phyloP scores from a whole-genome alignment of 371 early-diverging fungal species.

The Blakeslea trispora region DNA sequence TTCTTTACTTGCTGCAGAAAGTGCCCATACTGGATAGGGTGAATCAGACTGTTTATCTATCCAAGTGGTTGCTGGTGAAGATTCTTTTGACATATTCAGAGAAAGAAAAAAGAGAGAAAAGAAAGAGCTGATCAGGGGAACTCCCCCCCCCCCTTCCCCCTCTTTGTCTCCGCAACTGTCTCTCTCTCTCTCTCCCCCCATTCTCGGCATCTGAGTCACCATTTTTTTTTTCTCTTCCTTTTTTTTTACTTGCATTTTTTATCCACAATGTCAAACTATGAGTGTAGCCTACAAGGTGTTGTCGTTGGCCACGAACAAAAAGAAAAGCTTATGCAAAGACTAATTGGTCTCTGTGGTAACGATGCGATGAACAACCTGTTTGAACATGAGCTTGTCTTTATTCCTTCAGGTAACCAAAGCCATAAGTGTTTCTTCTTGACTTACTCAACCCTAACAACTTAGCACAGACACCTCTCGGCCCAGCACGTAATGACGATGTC shows the following conservation, averaged over 20 bases:
- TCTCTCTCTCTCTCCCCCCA: not conserved
- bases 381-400: constrained; percentile 52
- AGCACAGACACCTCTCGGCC: constrained; percentile 54
- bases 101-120: constrained; percentile 1
- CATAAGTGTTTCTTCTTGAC: not conserved
- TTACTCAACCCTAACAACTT: constrained; percentile 1
- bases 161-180: too few relatives aligned
- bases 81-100: constrained; percentile 16
- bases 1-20: constrained; percentile 43
- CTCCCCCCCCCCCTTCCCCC: not conserved
- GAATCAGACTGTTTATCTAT: constrained; percentile 44
- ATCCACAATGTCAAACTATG: constrained; percentile 37
- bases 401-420: constrained; percentile 40
- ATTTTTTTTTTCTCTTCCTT: constrained; percentile 6
- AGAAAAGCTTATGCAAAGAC: constrained; percentile 37
- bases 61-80: constrained; percentile 20
- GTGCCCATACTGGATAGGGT: constrained; percentile 46
- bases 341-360: constrained; percentile 50
- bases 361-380: constrained; percentile 40
- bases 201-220: not conserved
- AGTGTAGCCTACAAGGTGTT: constrained; percentile 52
- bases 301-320: constrained; percentile 39
- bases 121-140: constrained; percentile 2
- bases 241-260: constrained; percentile 1
- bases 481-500: constrained; percentile 54